These are phyloP conservation scores for Aurantiochytrium sp. DNA, from an alignment of 108 stramenopile species.

Conservation along the genomic window DNA sequence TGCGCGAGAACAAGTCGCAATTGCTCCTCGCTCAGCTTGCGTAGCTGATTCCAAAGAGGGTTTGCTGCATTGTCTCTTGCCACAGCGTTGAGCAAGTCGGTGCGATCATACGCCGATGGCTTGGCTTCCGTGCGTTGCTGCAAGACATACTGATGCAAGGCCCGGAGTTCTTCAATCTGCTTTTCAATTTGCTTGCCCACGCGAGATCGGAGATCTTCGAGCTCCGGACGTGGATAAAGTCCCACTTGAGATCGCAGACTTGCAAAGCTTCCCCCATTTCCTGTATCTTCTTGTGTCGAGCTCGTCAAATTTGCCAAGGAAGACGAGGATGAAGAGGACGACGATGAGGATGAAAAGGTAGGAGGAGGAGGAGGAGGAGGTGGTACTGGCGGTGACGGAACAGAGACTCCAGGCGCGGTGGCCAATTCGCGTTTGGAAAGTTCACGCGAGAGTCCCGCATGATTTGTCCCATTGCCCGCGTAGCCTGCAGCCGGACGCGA, in stretches of 20 bases:
- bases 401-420: too few species aligned
- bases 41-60: not conserved
- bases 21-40: not conserved
- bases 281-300: not conserved
- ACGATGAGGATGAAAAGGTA: not conserved
- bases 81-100: not conserved
- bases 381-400: too few species aligned
- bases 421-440: too few species aligned
- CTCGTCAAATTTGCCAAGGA: not conserved
- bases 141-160: not conserved
- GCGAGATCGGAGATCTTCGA: not conserved
- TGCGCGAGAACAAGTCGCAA: not conserved
- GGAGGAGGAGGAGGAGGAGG: not conserved
- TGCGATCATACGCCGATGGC: not conserved
- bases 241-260: not conserved
- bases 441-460: too few species aligned
- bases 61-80: not conserved
- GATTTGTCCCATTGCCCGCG: too few species aligned
- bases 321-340: not conserved
- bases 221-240: not conserved
- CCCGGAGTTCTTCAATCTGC: not conserved
- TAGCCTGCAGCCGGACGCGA: too few species aligned
- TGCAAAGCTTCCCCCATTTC: not conserved
- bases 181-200: not conserved
- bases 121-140: not conserved